Evolutionary conservation across 768 basidiomycete species (phyloP).

Genomic region (Phylloporus scabripes): DNA sequence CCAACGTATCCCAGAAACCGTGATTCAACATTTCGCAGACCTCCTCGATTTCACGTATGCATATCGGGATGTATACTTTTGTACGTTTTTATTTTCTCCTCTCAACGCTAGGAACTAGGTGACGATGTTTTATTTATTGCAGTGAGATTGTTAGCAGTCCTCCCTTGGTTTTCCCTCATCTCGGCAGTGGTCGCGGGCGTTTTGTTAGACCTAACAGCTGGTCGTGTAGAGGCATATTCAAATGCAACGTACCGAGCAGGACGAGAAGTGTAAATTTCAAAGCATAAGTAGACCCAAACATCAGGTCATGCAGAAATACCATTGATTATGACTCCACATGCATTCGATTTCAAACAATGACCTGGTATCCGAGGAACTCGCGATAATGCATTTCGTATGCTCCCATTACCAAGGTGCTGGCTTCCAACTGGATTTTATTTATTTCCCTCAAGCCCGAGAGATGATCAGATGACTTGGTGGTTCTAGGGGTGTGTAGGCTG

Average conservation of each 20-base stretch:
- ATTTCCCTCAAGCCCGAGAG: not conserved
- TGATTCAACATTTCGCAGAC: conserved; percentile 34
- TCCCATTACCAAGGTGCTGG: not conserved
- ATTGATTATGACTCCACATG: too few relatives aligned
- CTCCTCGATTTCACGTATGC: conserved; percentile 37
- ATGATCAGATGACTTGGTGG: too few relatives aligned
- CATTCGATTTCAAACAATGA: too few relatives aligned
- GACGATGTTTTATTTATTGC: conserved; percentile 1
- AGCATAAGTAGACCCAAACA: not conserved
- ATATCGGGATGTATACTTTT: conserved; percentile 42
- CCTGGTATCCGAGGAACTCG: too few relatives aligned
- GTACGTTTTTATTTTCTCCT: conserved; percentile 24
- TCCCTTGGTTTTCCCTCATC: conserved; percentile 49
- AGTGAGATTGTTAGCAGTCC: conserved; percentile 47
- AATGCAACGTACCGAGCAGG: not conserved
- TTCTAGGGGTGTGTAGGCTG: too few relatives aligned
- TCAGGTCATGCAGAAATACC: too few relatives aligned
- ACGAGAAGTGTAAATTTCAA: not conserved
- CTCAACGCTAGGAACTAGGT: not conserved
- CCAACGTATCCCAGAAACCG: conserved; percentile 30
- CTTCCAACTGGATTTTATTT: not conserved
- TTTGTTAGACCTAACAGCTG: conserved; percentile 31
- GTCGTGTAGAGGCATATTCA: conserved; percentile 1
- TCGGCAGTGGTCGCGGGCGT: conserved; percentile 35
- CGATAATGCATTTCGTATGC: not conserved